phyloP scores from a whole-genome alignment of 73 alveolate genomes.

The Paramecium sonneborni region DNA sequence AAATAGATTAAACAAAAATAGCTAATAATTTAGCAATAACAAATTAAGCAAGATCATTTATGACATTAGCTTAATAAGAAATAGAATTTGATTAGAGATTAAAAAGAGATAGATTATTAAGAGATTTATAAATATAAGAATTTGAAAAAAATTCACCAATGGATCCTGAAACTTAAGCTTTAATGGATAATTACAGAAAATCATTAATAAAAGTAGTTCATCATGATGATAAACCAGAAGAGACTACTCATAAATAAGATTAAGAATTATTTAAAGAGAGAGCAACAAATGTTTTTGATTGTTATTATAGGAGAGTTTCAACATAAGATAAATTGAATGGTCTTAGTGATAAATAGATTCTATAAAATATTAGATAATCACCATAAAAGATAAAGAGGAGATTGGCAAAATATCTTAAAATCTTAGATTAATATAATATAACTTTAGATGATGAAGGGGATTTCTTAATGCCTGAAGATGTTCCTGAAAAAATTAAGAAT shows the following conservation, averaged over 20 bases:
- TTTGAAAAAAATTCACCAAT: not conserved
- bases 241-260: not conserved
- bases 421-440: no score
- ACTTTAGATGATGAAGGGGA: not conserved
- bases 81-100: constrained; percentile 12
- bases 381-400: not conserved
- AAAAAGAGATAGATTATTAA: not conserved
- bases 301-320: constrained; percentile 6
- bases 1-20: constrained; percentile 22
- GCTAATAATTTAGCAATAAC: constrained; percentile 22
- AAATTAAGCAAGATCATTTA: constrained; percentile 50
- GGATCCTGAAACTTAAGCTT: not conserved
- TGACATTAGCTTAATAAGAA: constrained; percentile 14
- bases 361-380: not conserved
- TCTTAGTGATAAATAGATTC: not conserved
- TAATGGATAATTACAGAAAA: not conserved
- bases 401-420: not conserved
- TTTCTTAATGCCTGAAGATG: not conserved
- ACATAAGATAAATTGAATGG: not conserved
- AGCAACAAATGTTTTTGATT: constrained; percentile 31
- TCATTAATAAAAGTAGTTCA: not conserved
- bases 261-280: not conserved
- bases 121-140: constrained; percentile 19
- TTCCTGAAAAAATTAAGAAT: not conserved
- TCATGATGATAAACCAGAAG: not conserved